phyloP scores from a whole-genome alignment of 768 basidiomycete genomes.

The Boletus sensibilis region DNA sequence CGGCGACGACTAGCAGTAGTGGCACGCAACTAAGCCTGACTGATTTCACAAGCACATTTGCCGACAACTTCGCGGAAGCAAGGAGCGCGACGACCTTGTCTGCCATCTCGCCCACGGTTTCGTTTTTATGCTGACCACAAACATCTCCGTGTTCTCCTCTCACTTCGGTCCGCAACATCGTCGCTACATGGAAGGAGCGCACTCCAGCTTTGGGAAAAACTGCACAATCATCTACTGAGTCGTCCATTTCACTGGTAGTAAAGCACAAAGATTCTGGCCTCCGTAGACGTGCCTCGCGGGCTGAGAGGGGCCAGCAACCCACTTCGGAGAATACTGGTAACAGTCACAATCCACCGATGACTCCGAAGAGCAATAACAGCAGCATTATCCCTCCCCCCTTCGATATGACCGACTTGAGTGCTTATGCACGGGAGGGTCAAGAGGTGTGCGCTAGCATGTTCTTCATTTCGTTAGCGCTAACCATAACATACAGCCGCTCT shows the following conservation, averaged over 20 bases:
- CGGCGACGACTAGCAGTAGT: slow-evolving; percentile 17
- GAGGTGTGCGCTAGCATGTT: slow-evolving; percentile 37
- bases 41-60: slow-evolving; percentile 38
- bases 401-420: slow-evolving; percentile 46
- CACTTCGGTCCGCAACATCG: slow-evolving; percentile 73
- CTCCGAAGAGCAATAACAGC: slow-evolving; percentile 32
- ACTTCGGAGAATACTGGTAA: slow-evolving; percentile 10
- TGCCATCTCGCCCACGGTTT: slow-evolving; percentile 41
- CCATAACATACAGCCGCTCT: slow-evolving; percentile 60
- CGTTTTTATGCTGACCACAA: slow-evolving; percentile 61
- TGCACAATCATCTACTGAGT: slow-evolving; percentile 37
- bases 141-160: slow-evolving; percentile 69
- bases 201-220: slow-evolving; percentile 45
- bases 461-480: slow-evolving; percentile 11
- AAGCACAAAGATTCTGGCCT: slow-evolving; percentile 35
- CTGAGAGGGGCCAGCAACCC: slow-evolving; percentile 11
- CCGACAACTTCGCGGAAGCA: slow-evolving; percentile 41
- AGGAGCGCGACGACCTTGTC: slow-evolving; percentile 24
- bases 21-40: slow-evolving; percentile 38
- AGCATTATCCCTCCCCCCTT: slow-evolving; percentile 44
- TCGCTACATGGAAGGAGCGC: slow-evolving; percentile 78
- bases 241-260: slow-evolving; percentile 38
- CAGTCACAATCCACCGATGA: slow-evolving; percentile 15
- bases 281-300: slow-evolving; percentile 33
- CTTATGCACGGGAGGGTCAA: slow-evolving; percentile 39